Conservation (phyloP, 805 yeast genomes). For the Monosporozyma unispora region DNA sequence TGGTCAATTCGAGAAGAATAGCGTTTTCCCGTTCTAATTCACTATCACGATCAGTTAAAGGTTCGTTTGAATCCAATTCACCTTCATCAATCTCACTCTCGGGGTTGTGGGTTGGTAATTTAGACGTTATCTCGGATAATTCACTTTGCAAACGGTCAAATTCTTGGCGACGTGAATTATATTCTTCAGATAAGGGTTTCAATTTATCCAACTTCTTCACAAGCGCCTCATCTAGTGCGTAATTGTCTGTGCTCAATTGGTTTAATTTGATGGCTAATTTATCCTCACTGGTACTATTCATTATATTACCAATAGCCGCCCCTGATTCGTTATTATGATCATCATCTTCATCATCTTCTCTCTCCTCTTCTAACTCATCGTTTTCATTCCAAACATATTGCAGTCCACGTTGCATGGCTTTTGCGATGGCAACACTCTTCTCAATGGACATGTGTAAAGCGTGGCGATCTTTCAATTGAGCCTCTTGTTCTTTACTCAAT, state of each 20-base stretch:
- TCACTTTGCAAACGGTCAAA: not conserved
- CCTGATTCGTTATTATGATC: slow-evolving; percentile 3
- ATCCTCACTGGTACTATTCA: not conserved
- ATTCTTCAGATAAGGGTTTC: not conserved
- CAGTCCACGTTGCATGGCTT: slow-evolving; percentile 6
- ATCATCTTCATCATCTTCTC: not conserved
- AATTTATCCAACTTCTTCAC: not conserved
- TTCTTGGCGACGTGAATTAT: not conserved
- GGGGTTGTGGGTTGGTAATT: not conserved
- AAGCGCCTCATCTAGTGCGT: not conserved
- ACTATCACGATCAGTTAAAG: not conserved
- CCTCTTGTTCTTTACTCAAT: not conserved
- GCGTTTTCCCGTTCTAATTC: not conserved
- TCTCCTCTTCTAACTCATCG: too few species aligned
- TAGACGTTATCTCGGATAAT: not conserved
- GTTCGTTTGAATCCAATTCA: not conserved
- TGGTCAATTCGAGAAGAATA: not conserved
- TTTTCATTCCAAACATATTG: too few species aligned
- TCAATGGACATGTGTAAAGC: slow-evolving; percentile 18
- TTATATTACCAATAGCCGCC: not conserved
- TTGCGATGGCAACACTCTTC: slow-evolving; percentile 15
- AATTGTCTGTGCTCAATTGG: not conserved
- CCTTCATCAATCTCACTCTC: not conserved
- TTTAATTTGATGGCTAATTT: not conserved
- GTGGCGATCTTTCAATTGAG: slow-evolving; percentile 3